Evolutionary conservation across 192 early-diverging fungal species (phyloP), one percentile per base, ranked within the genome.

Genomic region (Coemansia biformis): DNA sequence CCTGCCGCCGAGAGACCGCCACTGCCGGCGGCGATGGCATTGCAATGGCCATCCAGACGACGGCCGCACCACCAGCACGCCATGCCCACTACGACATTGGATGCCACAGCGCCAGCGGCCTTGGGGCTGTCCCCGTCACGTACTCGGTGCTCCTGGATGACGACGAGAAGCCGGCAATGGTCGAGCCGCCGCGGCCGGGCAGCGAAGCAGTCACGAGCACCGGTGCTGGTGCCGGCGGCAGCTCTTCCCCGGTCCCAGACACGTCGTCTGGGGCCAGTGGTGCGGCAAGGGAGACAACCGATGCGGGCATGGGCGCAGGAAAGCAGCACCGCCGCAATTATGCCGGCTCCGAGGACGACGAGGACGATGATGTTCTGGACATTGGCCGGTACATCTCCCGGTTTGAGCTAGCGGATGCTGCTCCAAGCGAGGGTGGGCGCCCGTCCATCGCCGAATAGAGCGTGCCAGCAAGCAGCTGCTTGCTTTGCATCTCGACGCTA

Each of bases 81-180:
- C 1, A 8, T 8, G 29, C 4, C 29, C 8, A 9, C 29, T 30
- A 10, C 10, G 29, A 3, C 3, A 1, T 9, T 30, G 29, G 29
- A 10, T 1, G 29, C 29, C 29, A 30, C 10, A 3, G 29, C 29
- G 8, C 29, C 29, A 10, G 29, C 19, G 23, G 33, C 22, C 30
- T 15, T 14, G 8, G 40, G 2, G 23, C n/a, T 9, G 37, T 43
- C 16, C 50, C 50, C 5, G 32, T 36, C n/a, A 51, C 43, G 16
- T 46, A 60, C 16, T 24, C 30, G 1, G 33, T 60, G 37, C 28
- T 29, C 28, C 18, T 54, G 8, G 43, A 34, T n/a, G 29, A 24
- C 8, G 35, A 38, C 13, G 39, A 46, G 0, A 54, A 14, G 30
- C 24, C 54, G 2, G 61, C 37, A 2, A 29, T 57, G 31, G 8